These are phyloP conservation scores for Diaporthe citriasiana DNA, from an alignment of 2,329 filamentous ascomycete species.

Conservation along the genomic window DNA sequence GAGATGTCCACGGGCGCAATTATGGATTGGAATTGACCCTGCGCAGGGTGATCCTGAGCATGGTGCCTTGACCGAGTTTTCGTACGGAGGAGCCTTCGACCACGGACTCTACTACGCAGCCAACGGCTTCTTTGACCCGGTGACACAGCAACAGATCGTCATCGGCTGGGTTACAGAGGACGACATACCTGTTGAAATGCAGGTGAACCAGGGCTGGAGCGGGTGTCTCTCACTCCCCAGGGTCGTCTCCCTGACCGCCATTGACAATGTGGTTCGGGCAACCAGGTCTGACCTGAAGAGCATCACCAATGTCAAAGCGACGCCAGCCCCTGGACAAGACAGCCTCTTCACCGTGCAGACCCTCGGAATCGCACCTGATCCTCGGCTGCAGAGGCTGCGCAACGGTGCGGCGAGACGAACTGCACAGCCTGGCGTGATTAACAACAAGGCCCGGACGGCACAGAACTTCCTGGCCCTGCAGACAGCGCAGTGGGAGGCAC, in stretches of 20 bases:
- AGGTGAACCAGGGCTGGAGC: conserved; percentile 63
- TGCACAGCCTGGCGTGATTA: neutral
- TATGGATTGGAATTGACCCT: conserved; percentile 60
- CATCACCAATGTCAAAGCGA: conserved; percentile 58
- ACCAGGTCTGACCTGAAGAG: conserved; percentile 53
- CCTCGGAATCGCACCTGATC: conserved; percentile 54
- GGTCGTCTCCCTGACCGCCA: conserved; percentile 56
- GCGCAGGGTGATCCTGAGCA: neutral
- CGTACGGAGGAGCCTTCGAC: conserved; percentile 59
- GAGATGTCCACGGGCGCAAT: conserved; percentile 40
- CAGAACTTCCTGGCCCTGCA: neutral
- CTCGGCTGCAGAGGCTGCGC: conserved; percentile 46
- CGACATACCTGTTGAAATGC: conserved; percentile 58
- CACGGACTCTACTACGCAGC: conserved; percentile 64
- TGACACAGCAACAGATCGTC: conserved; percentile 56
- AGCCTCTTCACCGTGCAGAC: conserved; percentile 57
- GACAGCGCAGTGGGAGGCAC: conserved; percentile 40
- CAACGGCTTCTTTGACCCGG: conserved; percentile 62
- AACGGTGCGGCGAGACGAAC: conserved; percentile 20
- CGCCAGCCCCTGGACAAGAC: neutral
- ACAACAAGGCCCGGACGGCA: neutral
- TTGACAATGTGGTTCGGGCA: conserved; percentile 54
- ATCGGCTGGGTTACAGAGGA: conserved; percentile 68
- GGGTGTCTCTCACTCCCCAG: conserved; percentile 62
- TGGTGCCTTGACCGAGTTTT: conserved; percentile 21